Evolutionary conservation across 768 basidiomycete species (phyloP).

Genomic region (Suillus luteus): DNA sequence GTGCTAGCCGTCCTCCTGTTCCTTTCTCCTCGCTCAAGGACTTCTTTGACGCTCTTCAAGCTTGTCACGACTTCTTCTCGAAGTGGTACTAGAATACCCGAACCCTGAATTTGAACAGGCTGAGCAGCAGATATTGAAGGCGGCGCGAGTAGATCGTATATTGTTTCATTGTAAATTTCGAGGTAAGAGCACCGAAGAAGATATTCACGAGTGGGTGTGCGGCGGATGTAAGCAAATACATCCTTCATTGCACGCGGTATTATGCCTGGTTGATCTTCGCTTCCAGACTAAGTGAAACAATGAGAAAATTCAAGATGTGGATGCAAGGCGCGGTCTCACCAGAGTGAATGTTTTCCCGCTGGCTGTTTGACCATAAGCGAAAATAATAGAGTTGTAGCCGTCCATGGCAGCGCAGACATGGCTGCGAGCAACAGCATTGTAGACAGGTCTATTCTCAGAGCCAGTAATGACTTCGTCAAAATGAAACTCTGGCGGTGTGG

Average conservation of each 20-base stretch:
- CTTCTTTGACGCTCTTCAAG: slow-evolving; percentile 81
- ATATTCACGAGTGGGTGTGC: slow-evolving; percentile 81
- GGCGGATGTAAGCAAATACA: slow-evolving; percentile 81
- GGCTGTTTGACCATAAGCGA: slow-evolving; percentile 92
- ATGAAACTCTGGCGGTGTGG: slow-evolving; percentile 51
- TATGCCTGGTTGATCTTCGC: slow-evolving; percentile 86
- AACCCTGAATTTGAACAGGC: slow-evolving; percentile 76
- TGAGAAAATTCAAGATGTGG: slow-evolving; percentile 32
- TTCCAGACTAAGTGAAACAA: slow-evolving; percentile 54
- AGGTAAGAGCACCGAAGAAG: slow-evolving; percentile 95
- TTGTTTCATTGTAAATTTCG: slow-evolving; percentile 95
- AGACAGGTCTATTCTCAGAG: slow-evolving; percentile 78
- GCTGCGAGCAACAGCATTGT: slow-evolving; percentile 71
- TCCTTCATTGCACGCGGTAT: slow-evolving; percentile 93
- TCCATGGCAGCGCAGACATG: slow-evolving; percentile 94
- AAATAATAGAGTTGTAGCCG: slow-evolving; percentile 94
- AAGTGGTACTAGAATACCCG: slow-evolving; percentile 70
- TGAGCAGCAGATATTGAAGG: slow-evolving; percentile 52
- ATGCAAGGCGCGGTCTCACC: slow-evolving; percentile 30
- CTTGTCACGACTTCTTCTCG: slow-evolving; percentile 94
- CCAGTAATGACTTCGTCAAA: slow-evolving; percentile 81
- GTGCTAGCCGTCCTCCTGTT: slow-evolving; percentile 90
- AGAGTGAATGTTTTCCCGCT: slow-evolving; percentile 76
- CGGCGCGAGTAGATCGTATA: slow-evolving; percentile 84
- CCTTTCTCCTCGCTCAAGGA: slow-evolving; percentile 83